Evolutionary conservation across 495 filamentous ascomycete genomes (phyloP).

Genomic region (Cercophora scortea): DNA sequence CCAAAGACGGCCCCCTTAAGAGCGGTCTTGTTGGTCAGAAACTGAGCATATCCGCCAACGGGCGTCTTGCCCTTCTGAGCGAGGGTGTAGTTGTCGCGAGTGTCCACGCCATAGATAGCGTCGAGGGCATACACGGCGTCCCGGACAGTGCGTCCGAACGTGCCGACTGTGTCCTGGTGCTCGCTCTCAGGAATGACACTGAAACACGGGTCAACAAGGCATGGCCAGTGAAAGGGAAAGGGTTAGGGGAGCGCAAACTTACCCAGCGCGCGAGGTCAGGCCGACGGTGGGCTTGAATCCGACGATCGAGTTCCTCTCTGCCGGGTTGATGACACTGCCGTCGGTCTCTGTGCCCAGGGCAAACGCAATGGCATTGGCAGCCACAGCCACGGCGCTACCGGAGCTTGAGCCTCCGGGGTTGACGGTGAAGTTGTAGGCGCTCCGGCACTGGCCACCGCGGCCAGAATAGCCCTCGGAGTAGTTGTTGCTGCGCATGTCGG

Average conservation of each 20-base stretch:
- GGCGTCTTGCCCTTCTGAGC: conserved; percentile 47
- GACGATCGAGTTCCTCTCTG: conserved; percentile 53
- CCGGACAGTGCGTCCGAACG: conserved; percentile 55
- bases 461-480: conserved; percentile 63
- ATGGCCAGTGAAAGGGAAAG: too few relatives aligned
- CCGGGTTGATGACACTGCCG: conserved; percentile 65
- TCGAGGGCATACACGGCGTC: conserved; percentile 62
- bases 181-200: conserved; percentile 55
- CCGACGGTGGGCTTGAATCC: conserved; percentile 65
- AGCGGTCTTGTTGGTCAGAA: conserved; percentile 41
- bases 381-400: conserved; percentile 55
- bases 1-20: conserved; percentile 59
- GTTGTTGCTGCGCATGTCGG: conserved; percentile 59
- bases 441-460: conserved; percentile 57
- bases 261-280: conserved; percentile 51
- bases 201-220: background rate
- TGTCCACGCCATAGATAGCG: conserved; percentile 46
- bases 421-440: conserved; percentile 60
- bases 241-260: background rate
- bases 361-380: conserved; percentile 53
- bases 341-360: conserved; percentile 69
- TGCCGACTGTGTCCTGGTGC: conserved; percentile 62
- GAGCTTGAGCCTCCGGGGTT: conserved; percentile 61
- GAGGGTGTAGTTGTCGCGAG: conserved; percentile 38
- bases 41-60: conserved; percentile 45